Evolutionary conservation across 257 asterid species (phyloP).

Genomic region (Mitragyna speciosa): DNA sequence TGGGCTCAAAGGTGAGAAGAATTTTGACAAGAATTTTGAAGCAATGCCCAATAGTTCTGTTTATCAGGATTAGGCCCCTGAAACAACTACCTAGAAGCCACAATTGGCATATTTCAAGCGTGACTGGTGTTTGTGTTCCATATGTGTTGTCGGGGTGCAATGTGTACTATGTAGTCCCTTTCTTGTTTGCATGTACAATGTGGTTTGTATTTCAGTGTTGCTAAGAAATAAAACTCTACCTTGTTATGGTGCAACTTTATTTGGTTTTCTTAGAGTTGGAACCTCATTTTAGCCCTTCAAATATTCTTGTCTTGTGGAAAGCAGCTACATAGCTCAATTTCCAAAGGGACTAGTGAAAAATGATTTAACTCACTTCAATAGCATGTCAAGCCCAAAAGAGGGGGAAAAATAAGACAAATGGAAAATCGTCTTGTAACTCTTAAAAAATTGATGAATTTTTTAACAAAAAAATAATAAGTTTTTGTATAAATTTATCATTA

Average conservation of each 20-base stretch:
- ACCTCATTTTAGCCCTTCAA: background rate
- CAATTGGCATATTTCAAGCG: background rate
- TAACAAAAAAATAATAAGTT: too few species aligned
- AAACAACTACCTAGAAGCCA: background rate
- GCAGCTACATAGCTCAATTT: background rate
- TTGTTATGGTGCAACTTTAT: background rate
- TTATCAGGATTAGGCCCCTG: background rate
- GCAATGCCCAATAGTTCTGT: slow-evolving; percentile 6
- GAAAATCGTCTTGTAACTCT: too few species aligned
- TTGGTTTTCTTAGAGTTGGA: background rate
- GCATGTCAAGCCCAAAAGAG: too few species aligned
- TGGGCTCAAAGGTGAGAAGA: slow-evolving; percentile 10
- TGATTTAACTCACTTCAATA: too few species aligned
- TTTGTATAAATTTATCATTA: too few species aligned
- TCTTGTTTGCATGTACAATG: background rate
- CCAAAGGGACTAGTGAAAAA: too few species aligned
- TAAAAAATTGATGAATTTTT: too few species aligned
- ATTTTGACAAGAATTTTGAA: slow-evolving; percentile 11
- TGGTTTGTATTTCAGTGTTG: background rate
- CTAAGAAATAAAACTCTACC: background rate
- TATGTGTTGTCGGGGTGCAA: too few species aligned
- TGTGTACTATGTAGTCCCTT: background rate
- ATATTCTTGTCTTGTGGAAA: too few species aligned
- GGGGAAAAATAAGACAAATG: too few species aligned
- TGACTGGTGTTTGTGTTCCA: background rate